Evolutionary conservation across 163 green algal genomes (phyloP), one percentile per base, ranked within the genome.

Genomic region (Coccomyxa subellipsoidea): DNA sequence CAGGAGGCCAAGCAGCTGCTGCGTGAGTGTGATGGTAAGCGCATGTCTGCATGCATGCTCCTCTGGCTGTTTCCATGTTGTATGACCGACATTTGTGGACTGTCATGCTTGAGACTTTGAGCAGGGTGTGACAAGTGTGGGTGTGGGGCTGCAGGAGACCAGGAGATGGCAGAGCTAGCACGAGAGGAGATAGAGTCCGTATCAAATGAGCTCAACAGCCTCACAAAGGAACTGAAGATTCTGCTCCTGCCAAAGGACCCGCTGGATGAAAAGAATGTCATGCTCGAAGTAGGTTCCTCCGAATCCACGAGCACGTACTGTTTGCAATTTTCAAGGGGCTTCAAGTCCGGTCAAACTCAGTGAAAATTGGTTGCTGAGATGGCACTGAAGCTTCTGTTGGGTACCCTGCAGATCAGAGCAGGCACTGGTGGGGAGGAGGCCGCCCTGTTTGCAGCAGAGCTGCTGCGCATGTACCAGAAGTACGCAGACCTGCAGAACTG

Each of bases 371-470:
- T n/a, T n/a, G n/a, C n/a, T n/a, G n/a, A n/a, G n/a, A n/a, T n/a
- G n/a, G n/a, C n/a, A n/a, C n/a, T n/a, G n/a, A n/a, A n/a, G n/a
- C n/a, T n/a, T n/a, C n/a, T n/a, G n/a, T n/a, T n/a, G n/a, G n/a
- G n/a, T n/a, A n/a, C n/a, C n/a, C 54, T 89, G 71, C 82, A 90
- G 78, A 91, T 96, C 39, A 90, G 96, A 7, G 96, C 95, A 23
- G 96, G 96, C 7, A 96, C 96, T 23, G 96, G 96, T 54, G 96
- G 96, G 25, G 96, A 99, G 31, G 96, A 99, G 88, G 96, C 96
- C 0, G 91, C 91, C 29, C 96, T 99, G 66, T 99, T 94, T 94
- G 94, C 93, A 7, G 96, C 94, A 0, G 96, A 99, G 86, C 91
- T 99, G 70, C 86, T 96, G 70, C 91, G 95, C 35, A 99, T 99